A percentile compares a stretch with the other conserved stretches of the same genome.
Evolutionary conservation across 2,329 filamentous ascomycete species (phyloP).

Genomic region (Penicillium sclerotigenum): DNA sequence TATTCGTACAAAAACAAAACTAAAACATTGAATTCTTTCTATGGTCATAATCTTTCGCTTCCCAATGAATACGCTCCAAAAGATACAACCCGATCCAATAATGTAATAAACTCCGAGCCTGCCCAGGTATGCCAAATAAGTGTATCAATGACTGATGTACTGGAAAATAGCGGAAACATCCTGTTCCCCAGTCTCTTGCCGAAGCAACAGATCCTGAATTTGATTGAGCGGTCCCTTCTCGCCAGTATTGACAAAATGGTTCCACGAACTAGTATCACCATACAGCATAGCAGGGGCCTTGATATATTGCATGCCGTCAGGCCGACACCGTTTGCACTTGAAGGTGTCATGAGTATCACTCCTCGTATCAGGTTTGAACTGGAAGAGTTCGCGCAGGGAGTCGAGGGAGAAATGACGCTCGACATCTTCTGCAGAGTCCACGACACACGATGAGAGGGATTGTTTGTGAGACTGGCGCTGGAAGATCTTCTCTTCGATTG

Average conservation of each 20-base stretch:
- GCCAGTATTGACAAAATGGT: constrained; percentile 83
- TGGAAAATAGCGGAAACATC: constrained; percentile 96
- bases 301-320: constrained; percentile 79
- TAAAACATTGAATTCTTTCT: neutral
- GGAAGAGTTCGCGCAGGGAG: constrained; percentile 86
- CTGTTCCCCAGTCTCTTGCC: constrained; percentile 74
- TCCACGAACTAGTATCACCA: constrained; percentile 98
- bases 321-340: constrained; percentile 92
- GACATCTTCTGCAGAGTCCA: constrained; percentile 94
- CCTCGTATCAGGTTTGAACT: constrained; percentile 77
- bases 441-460: constrained; percentile 90
- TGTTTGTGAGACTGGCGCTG: constrained; percentile 98
- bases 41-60: constrained; percentile 1
- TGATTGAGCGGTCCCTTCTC: constrained; percentile 63
- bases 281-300: constrained; percentile 95
- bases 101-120: neutral
- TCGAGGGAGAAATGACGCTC: constrained; percentile 95
- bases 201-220: constrained; percentile 86
- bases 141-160: constrained; percentile 81
- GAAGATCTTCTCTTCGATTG: constrained; percentile 99
- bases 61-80: neutral
- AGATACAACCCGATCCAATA: neutral
- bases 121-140: neutral
- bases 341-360: constrained; percentile 98
- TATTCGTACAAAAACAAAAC: neutral